Evolutionary conservation across 305 asterid species (phyloP), one percentile per base, ranked within the genome.

Genomic region (Petunia hybrid): DNA sequence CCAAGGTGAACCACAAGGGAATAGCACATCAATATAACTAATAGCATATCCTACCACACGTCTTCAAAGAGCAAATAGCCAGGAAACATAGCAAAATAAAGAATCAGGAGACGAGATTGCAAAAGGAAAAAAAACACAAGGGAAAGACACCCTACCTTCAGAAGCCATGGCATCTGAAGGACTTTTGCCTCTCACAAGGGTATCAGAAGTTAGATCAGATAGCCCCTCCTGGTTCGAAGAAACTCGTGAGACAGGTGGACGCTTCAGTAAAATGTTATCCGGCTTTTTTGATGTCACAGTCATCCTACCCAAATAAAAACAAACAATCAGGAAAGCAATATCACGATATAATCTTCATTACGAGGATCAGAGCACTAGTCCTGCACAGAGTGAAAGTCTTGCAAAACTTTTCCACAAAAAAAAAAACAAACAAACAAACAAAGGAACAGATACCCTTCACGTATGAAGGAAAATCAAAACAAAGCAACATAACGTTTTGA

Each of bases 181-280:
- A 83, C 74, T 87, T 85, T 88, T 92, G 80, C 91, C 91, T 83
- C 94, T 87, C 51, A 74, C 62, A 9, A 80, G 80, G 16, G 87
- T 76, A 79, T 88, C 96, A 80, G 86, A 87, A 80, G 80, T 84
- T 82, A 87, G 78, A 77, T 93, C 97, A 51, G 90, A 86, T 78
- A 93, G 84, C 35, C 88, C 92, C 60, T 92, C 98, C 84, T 89
- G 94, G 78, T 94, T 90, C 79, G 97, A 90, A 73, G 91, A 86
- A 53, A 88, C 85, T 73, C 89, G 90, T 63, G 95, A 80, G 61
- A 89, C 92, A 14, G 98, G 94, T 40, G 97, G 98, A 75, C 95
- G 97, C 84, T 95, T 92, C 87, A 92, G 90, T 89, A 92, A 89
- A 79, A 92, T 86, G 84, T 90, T 93, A 81, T 94, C 98, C 13